These are phyloP conservation scores for Nothopassalora personata DNA, from an alignment of 2,329 filamentous ascomycete genomes.

Conservation along the genomic window DNA sequence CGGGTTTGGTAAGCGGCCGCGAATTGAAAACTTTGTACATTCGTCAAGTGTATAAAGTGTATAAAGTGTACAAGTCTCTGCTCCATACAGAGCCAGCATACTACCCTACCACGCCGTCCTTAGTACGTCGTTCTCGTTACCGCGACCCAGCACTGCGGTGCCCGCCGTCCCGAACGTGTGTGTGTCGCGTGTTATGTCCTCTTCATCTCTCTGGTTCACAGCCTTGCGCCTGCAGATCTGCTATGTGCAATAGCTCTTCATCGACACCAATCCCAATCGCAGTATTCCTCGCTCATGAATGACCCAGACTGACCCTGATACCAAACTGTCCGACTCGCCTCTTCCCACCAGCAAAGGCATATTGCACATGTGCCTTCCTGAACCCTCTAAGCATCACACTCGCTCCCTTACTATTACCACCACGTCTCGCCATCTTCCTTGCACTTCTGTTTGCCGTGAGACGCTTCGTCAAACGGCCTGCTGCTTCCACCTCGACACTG, in stretches of 20 bases:
- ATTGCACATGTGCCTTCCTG: conserved; percentile 25
- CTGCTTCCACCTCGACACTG: conserved; percentile 27
- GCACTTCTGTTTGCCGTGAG: conserved; percentile 30
- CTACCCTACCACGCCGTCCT: background rate
- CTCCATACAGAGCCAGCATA: background rate
- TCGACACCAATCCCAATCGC: background rate
- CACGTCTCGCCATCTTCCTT: conserved; percentile 28
- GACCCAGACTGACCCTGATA: conserved; percentile 27
- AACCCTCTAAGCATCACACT: conserved; percentile 27
- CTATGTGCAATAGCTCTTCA: too few relatives aligned
- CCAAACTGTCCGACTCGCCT: conserved; percentile 31
- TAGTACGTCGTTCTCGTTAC: background rate
- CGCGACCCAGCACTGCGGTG: background rate
- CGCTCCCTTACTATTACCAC: conserved; percentile 26
- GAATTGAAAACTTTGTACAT: background rate
- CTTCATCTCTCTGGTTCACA: too few relatives aligned
- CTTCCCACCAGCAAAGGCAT: conserved; percentile 26
- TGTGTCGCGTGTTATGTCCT: too few relatives aligned
- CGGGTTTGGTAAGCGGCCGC: too few relatives aligned
- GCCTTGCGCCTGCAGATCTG: too few relatives aligned
- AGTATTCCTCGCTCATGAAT: conserved; percentile 11
- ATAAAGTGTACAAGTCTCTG: background rate
- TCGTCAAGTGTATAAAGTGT: background rate
- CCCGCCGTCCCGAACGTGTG: too few relatives aligned
- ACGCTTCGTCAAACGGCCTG: conserved; percentile 31